Base-by-base conservation (phyloP, 1,284 basidiomycete species). In the Rhodotorula sp. region DNA sequence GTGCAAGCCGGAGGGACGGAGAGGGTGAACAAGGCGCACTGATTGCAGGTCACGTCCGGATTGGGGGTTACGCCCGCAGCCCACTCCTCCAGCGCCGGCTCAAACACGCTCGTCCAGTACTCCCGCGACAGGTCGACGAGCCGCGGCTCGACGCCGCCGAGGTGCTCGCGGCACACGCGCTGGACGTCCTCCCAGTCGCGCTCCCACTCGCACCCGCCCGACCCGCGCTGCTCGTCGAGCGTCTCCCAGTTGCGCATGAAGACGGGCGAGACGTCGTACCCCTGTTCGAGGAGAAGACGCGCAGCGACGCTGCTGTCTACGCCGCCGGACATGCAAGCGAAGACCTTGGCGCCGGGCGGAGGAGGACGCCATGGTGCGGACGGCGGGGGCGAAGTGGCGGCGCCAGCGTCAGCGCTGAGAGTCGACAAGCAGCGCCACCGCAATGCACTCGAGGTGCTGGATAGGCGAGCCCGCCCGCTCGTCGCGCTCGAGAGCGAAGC, bases 231-330 rank as follows among this genome's bases (percentile, higher is more conserved):
- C 50, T 78, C 75, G 64, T 78, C 75, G 44, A 72, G 67, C 4
- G 73, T 73, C 48, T 85, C 94, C 95, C 96, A 98, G 76, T 98
- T 97, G 36, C 93, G 88, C 96, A 97, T 97, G 82, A 90, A 98
- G 0, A 97, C 86, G 3, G 93, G 94, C 67, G 88, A 37, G 27
- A 94, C 85, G 78, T 93, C 87, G 77, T 89, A 90, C 72, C 90
- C 90, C 88, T 91, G 71, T 60, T 89, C 85, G 27, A 88, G 84
- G n/a, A 96, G 83, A 32, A 96, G 81, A 65, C 85, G 85, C 15
- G 93, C 91, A 1, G 90, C 85, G 12, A 94, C 91, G 6, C 91
- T 93, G 2, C 94, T 97, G 81, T 98, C 95, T 8, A 98, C 95
- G 1, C 96, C 96, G 50, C 96, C 96, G 0, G 93, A 97, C 90